A percentile compares a stretch with the other conserved stretches of the same genome.
phyloP scores from a whole-genome alignment of 106 monocot genomes.

The Acorus gramineus region DNA sequence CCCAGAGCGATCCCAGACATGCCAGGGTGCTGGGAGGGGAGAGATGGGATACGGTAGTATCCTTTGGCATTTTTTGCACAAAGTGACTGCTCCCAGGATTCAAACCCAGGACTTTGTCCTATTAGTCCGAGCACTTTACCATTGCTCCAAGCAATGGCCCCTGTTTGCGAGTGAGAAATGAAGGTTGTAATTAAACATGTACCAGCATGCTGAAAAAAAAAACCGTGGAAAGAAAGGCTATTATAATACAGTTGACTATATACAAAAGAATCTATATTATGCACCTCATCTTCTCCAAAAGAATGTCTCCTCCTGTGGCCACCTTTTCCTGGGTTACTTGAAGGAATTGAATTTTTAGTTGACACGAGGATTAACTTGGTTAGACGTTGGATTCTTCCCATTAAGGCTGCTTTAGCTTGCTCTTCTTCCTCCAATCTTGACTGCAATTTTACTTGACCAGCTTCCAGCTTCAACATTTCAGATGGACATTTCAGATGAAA shows the following conservation, averaged over 20 bases:
- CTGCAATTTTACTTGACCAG: slow-evolving; percentile 92
- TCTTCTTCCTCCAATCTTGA: slow-evolving; percentile 96
- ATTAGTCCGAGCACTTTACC: too few species aligned
- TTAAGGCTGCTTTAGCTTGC: slow-evolving; percentile 89
- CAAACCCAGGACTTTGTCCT: too few species aligned
- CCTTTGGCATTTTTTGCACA: too few species aligned
- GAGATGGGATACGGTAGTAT: too few species aligned
- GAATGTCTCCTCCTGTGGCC: slow-evolving; percentile 76
- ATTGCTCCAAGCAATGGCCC: too few species aligned
- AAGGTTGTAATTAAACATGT: neutral
- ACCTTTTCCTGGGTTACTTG: slow-evolving; percentile 47
- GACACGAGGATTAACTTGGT: slow-evolving; percentile 94
- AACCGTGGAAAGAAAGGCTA: too few species aligned
- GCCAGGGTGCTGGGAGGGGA: too few species aligned
- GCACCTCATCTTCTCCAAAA: slow-evolving; percentile 95
- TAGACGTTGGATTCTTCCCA: slow-evolving; percentile 93
- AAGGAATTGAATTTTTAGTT: slow-evolving; percentile 70
- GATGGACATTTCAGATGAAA: neutral
- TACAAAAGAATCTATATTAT: neutral
- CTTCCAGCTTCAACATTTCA: slow-evolving; percentile 63
- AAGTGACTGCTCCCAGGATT: too few species aligned
- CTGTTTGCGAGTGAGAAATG: too few species aligned
- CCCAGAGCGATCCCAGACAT: too few species aligned
- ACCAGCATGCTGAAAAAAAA: too few species aligned
- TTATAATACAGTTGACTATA: too few species aligned